phyloP scores from a whole-genome alignment of 805 yeast species.

The Jamesozyma spencerorum region DNA sequence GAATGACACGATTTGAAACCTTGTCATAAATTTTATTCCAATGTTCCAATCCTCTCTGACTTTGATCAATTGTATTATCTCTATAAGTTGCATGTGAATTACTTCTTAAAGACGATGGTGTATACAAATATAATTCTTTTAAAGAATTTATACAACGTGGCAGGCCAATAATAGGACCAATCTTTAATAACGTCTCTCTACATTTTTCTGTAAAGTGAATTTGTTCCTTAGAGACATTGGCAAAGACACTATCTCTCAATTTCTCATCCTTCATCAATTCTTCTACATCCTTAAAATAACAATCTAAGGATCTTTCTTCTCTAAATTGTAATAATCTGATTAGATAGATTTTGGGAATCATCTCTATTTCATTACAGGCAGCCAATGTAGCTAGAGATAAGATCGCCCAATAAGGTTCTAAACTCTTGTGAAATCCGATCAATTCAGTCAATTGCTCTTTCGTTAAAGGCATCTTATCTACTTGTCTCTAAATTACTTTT shows the following conservation, averaged over 20 bases:
- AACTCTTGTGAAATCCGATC: constrained; percentile 11
- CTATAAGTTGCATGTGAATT: background rate
- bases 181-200: constrained; percentile 67
- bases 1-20: constrained; percentile 52
- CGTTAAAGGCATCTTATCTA: background rate
- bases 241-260: background rate
- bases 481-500: no score
- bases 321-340: constrained; percentile 14
- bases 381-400: constrained; percentile 72
- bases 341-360: constrained; percentile 61
- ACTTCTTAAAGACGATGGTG: constrained; percentile 41
- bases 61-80: constrained; percentile 3
- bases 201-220: constrained; percentile 39
- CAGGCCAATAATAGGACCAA: constrained; percentile 68
- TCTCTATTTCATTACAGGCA: constrained; percentile 71
- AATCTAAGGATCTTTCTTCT: background rate
- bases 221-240: background rate
- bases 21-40: constrained; percentile 72
- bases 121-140: constrained; percentile 49
- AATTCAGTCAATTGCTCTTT: background rate
- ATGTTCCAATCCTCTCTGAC: constrained; percentile 46
- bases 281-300: background rate
- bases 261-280: background rate
- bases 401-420: constrained; percentile 57
- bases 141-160: constrained; percentile 78